phyloP scores from a whole-genome alignment of 2,329 filamentous ascomycete species.

The Penicillium sp. region DNA sequence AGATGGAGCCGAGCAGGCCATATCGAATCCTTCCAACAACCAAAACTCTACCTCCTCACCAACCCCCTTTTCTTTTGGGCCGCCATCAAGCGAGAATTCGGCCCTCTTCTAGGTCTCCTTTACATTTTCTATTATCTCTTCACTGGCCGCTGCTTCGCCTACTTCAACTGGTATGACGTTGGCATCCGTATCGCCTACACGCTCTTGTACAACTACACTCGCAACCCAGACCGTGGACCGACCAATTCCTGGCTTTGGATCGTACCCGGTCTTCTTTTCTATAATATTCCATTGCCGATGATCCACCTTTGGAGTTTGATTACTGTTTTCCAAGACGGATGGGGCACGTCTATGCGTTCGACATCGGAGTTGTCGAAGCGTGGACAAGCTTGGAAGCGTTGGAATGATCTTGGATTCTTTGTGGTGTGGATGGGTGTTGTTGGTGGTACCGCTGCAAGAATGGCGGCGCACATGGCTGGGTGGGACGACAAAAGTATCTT shows the following conservation, averaged over 20 bases:
- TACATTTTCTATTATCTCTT: conserved; percentile 32
- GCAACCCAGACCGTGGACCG: conserved; percentile 26
- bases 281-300: conserved; percentile 35
- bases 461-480: conserved; percentile 11
- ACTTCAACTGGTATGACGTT: conserved; percentile 30
- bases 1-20: conserved; percentile 38
- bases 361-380: conserved; percentile 26
- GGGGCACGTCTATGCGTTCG: conserved; percentile 38
- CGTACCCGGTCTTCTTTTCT: conserved; percentile 31
- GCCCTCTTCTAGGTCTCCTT: conserved; percentile 28
- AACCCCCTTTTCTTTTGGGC: conserved; percentile 37
- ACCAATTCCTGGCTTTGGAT: conserved; percentile 22
- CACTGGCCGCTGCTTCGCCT: conserved; percentile 25
- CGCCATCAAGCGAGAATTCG: conserved; percentile 30
- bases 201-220: conserved; percentile 29
- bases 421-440: conserved; percentile 32
- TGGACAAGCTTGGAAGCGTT: conserved; percentile 23
- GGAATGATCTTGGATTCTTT: conserved; percentile 30
- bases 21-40: conserved; percentile 38
- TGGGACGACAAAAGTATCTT: conserved; percentile 13
- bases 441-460: conserved; percentile 21
- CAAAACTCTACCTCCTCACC: conserved; percentile 34
- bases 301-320: conserved; percentile 37
- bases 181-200: conserved; percentile 27
- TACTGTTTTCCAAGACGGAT: conserved; percentile 34